These are phyloP conservation scores for Saccharomycopsis sp. DNA, from an alignment of 805 yeast genomes.

Conservation along the genomic window DNA sequence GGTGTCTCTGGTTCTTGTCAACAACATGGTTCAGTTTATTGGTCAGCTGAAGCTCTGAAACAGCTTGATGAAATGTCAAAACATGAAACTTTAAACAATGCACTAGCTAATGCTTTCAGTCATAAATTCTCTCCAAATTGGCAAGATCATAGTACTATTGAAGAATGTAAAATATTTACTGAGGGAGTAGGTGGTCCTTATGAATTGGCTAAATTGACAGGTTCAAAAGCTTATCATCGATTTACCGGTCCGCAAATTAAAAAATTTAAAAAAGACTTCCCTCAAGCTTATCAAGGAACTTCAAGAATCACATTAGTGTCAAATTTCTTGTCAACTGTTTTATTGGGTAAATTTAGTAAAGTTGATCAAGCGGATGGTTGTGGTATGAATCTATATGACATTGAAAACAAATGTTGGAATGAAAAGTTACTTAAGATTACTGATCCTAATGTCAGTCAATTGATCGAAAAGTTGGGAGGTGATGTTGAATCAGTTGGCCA, in stretches of 20 bases:
- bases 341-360: constrained; percentile 55
- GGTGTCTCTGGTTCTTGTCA: constrained; percentile 84
- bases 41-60: constrained; percentile 47
- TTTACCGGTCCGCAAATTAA: constrained; percentile 92
- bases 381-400: constrained; percentile 86
- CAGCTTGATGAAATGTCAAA: constrained; percentile 33
- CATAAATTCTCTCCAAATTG: constrained; percentile 75
- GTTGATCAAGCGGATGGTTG: constrained; percentile 85
- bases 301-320: constrained; percentile 67
- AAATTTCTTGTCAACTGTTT: constrained; percentile 64
- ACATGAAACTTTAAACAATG: constrained; percentile 35
- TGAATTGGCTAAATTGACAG: constrained; percentile 59
- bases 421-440: constrained; percentile 44
- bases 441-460: constrained; percentile 24
- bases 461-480: constrained; percentile 47
- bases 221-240: constrained; percentile 82
- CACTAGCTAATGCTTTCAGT: constrained; percentile 51
- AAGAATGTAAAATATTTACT: constrained; percentile 60
- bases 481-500: constrained; percentile 43
- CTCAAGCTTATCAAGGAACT: constrained; percentile 49
- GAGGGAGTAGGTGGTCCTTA: constrained; percentile 44
- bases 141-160: constrained; percentile 88
- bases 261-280: constrained; percentile 50
- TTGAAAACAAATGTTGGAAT: constrained; percentile 48
- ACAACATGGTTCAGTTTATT: constrained; percentile 86